Percentiles rank a stretch among this genome's conserved stretches.
Conservation (phyloP, 805 yeast species). For the Candida maltosa region DNA sequence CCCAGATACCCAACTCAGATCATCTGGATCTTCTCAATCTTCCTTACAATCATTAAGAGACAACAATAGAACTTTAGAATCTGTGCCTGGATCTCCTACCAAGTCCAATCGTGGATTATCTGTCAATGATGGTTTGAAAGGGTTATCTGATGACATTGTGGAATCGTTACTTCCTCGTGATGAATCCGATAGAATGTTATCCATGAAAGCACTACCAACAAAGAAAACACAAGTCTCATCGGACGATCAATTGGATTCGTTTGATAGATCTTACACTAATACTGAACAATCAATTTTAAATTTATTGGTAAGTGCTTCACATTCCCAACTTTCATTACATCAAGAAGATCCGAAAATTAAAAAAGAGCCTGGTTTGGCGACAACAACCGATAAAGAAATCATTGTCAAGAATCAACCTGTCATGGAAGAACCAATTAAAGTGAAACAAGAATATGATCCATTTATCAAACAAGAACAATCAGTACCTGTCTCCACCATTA, state of each 20-base stretch:
- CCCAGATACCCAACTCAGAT: conserved; percentile 21
- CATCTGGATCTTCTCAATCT: conserved; percentile 39
- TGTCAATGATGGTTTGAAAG: conserved; percentile 42
- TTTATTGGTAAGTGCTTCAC: conserved; percentile 23
- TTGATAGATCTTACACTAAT: conserved; percentile 30
- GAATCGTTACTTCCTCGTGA: conserved; percentile 28
- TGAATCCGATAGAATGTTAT: conserved; percentile 2
- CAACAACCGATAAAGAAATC: not conserved
- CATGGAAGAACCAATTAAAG: not conserved
- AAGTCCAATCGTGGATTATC: conserved; percentile 24
- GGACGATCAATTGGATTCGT: conserved; percentile 18
- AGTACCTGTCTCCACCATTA: conserved; percentile 3
- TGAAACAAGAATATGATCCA: not conserved
- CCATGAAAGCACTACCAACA: not conserved
- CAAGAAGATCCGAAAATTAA: not conserved
- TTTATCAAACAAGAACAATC: not conserved
- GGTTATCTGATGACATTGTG: conserved; percentile 37
- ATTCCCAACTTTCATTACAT: conserved; percentile 1
- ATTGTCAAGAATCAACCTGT: too few species aligned
- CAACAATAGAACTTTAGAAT: conserved; percentile 24
- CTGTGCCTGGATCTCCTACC: conserved; percentile 13
- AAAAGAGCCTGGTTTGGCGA: too few species aligned
- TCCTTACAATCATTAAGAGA: conserved; percentile 34
- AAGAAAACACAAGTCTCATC: conserved; percentile 6
- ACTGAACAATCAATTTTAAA: conserved; percentile 41